phyloP scores from a whole-genome alignment of 139 green algal genomes.

The Desmodesmus armatus region DNA sequence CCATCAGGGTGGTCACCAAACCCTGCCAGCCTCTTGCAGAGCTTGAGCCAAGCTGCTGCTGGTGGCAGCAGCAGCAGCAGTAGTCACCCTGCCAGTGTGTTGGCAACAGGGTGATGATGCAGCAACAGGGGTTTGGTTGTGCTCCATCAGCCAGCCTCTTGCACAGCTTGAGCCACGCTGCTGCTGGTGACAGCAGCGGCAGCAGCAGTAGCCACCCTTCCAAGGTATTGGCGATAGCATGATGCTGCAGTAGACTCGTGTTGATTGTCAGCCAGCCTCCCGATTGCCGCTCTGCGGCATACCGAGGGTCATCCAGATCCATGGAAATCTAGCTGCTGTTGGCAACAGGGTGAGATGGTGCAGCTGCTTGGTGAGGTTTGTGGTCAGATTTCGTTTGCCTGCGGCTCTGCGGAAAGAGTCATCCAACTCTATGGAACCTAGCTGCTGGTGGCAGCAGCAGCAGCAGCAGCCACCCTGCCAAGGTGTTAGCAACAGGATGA shows the following conservation, averaged over 20 bases:
- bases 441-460: too few relatives aligned
- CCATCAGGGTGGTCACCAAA: too few relatives aligned
- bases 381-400: too few relatives aligned
- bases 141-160: background rate
- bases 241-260: background rate
- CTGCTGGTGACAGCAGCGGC: background rate
- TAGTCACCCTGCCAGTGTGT: background rate
- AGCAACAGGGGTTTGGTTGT: background rate
- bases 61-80: too few relatives aligned
- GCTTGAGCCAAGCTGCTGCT: background rate
- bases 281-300: background rate
- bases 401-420: too few relatives aligned
- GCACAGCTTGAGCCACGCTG: background rate
- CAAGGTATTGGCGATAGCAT: background rate
- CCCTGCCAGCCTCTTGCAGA: background rate
- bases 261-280: too few relatives aligned
- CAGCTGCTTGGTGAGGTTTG: too few relatives aligned
- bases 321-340: too few relatives aligned
- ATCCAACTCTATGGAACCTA: too few relatives aligned
- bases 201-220: too few relatives aligned
- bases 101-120: background rate
- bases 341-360: too few relatives aligned
- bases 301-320: too few relatives aligned
- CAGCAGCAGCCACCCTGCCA: background rate
- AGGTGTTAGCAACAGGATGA: background rate